These are phyloP conservation scores for Lachnellula suecica DNA, from an alignment of 2,329 filamentous ascomycete species.

Conservation along the genomic window DNA sequence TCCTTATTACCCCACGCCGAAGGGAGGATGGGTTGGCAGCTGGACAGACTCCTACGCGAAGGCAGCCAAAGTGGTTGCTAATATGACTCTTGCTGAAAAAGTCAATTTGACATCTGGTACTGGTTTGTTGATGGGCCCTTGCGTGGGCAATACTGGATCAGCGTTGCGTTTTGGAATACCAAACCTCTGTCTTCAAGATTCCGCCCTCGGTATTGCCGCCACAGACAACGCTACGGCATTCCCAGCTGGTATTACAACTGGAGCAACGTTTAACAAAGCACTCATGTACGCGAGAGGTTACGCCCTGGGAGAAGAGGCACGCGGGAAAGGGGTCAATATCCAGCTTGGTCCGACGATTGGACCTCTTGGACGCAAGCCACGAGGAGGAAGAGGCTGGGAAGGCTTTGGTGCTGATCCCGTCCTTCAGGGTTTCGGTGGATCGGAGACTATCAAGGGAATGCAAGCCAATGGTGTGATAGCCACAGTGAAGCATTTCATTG, in stretches of 20 bases:
- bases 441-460: slow-evolving; percentile 54
- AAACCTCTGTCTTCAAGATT: slow-evolving; percentile 70
- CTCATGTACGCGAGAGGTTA: slow-evolving; percentile 68
- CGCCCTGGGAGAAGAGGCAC: slow-evolving; percentile 69
- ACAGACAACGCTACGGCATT: slow-evolving; percentile 76
- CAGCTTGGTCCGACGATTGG: slow-evolving; percentile 67
- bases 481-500: slow-evolving; percentile 56
- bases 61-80: slow-evolving; percentile 65
- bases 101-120: slow-evolving; percentile 73
- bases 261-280: slow-evolving; percentile 73
- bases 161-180: slow-evolving; percentile 70
- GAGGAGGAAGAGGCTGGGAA: slow-evolving; percentile 75
- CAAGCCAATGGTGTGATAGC: slow-evolving; percentile 57
- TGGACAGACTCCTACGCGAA: slow-evolving; percentile 72
- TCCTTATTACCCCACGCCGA: slow-evolving; percentile 32
- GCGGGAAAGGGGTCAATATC: slow-evolving; percentile 71
- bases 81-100: slow-evolving; percentile 80
- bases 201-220: slow-evolving; percentile 68
- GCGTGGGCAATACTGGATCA: slow-evolving; percentile 75
- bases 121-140: slow-evolving; percentile 69
- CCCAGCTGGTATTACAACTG: slow-evolving; percentile 74
- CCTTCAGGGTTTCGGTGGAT: slow-evolving; percentile 53
- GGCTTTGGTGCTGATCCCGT: slow-evolving; percentile 70
- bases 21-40: slow-evolving; percentile 53
- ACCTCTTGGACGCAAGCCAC: slow-evolving; percentile 69